Conservation (phyloP, 495 filamentous ascomycete genomes). For the Penicillium odoratum region DNA sequence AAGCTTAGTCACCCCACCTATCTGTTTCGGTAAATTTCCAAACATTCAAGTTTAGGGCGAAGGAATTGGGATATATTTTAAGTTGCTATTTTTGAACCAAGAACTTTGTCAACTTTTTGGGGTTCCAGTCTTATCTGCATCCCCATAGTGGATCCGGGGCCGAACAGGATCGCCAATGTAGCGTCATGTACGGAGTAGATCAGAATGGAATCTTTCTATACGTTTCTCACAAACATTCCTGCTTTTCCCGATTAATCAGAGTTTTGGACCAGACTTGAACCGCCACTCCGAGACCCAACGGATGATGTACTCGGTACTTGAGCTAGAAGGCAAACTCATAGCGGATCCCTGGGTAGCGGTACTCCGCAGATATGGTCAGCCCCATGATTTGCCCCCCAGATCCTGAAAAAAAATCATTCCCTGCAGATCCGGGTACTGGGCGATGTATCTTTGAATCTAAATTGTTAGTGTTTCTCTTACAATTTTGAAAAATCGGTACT, state of each 20-base stretch:
- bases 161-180: slow-evolving; percentile 5
- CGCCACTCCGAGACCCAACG: slow-evolving; percentile 18
- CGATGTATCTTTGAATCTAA: slow-evolving; percentile 9
- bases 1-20: too few species aligned
- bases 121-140: background rate
- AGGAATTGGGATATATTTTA: too few species aligned
- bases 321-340: background rate
- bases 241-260: slow-evolving; percentile 17
- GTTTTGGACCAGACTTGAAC: slow-evolving; percentile 20
- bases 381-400: slow-evolving; percentile 24
- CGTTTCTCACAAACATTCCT: slow-evolving; percentile 3
- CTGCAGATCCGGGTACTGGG: background rate
- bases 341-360: slow-evolving; percentile 15
- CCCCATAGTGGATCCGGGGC: slow-evolving; percentile 8
- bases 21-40: too few species aligned
- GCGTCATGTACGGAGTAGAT: background rate
- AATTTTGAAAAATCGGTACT: background rate
- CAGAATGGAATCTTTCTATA: background rate
- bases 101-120: too few species aligned
- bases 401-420: slow-evolving; percentile 18
- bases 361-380: slow-evolving; percentile 20
- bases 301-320: slow-evolving; percentile 21
- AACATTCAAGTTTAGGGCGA: too few species aligned
- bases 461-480: background rate
- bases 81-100: too few species aligned